These are phyloP conservation scores for Boletus vermiculosoides DNA, from an alignment of 768 basidiomycete species.

Conservation along the genomic window DNA sequence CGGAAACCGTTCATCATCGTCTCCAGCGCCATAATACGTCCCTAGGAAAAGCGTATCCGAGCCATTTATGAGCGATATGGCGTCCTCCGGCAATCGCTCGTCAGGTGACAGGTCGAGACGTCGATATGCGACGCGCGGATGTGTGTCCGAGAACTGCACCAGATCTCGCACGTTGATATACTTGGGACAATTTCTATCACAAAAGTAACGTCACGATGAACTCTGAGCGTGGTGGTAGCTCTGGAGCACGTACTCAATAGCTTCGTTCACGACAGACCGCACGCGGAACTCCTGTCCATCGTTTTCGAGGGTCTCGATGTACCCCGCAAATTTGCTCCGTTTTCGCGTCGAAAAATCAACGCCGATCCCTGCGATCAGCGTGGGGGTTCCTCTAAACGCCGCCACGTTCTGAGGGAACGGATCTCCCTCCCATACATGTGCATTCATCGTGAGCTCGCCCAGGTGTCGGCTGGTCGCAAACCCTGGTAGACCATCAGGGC, in stretches of 20 bases:
- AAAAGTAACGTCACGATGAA: neutral
- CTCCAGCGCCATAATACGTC: slow-evolving; percentile 45
- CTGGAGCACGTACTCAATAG: slow-evolving; percentile 50
- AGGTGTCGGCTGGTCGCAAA: slow-evolving; percentile 40
- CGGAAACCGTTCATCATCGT: slow-evolving; percentile 40
- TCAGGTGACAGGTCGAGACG: slow-evolving; percentile 31
- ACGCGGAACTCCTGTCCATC: slow-evolving; percentile 37
- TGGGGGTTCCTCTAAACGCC: slow-evolving; percentile 3
- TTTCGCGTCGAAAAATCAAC: slow-evolving; percentile 57
- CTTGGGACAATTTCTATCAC: slow-evolving; percentile 63
- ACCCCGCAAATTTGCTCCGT: slow-evolving; percentile 64
- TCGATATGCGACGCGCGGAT: slow-evolving; percentile 40
- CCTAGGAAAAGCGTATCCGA: slow-evolving; percentile 62
- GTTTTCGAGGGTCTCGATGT: slow-evolving; percentile 36
- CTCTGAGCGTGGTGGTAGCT: neutral
- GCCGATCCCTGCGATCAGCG: slow-evolving; percentile 58
- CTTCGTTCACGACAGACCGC: slow-evolving; percentile 44
- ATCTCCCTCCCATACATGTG: slow-evolving; percentile 53
- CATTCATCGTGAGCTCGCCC: slow-evolving; percentile 39
- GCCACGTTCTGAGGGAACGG: slow-evolving; percentile 44
- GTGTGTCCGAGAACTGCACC: slow-evolving; percentile 38
- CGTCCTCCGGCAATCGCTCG: slow-evolving; percentile 49
- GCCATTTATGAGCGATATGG: slow-evolving; percentile 46
- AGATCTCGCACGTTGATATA: slow-evolving; percentile 62
- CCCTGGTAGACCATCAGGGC: slow-evolving; percentile 42